These are phyloP conservation scores for Apiospora pterosperma DNA, from an alignment of 2,329 filamentous ascomycete species.

Conservation along the genomic window DNA sequence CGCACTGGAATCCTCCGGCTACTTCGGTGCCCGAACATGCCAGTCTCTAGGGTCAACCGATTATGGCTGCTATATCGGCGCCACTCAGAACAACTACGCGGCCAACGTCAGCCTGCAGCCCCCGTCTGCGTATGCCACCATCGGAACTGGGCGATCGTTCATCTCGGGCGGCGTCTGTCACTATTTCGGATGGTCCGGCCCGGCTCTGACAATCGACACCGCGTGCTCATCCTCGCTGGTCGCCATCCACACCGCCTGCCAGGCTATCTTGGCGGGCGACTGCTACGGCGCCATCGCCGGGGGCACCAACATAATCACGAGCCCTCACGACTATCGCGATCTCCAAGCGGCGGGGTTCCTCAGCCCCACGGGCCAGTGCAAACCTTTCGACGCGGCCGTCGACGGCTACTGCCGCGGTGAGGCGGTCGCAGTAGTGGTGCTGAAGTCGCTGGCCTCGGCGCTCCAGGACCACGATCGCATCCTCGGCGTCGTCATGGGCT, in stretches of 20 bases:
- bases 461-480: conserved; percentile 43
- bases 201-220: conserved; percentile 28
- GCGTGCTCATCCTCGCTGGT: conserved; percentile 36
- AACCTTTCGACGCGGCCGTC: conserved; percentile 37
- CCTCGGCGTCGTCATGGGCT: conserved; percentile 34
- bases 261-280: conserved; percentile 26
- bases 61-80: conserved; percentile 35
- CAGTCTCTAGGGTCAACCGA: conserved; percentile 10
- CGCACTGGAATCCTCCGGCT: conserved; percentile 24
- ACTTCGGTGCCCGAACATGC: conserved; percentile 14
- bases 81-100: conserved; percentile 34
- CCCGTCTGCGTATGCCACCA: conserved; percentile 32
- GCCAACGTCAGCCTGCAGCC: conserved; percentile 34
- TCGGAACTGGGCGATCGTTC: conserved; percentile 24
- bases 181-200: conserved; percentile 33
- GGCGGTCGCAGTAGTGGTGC: conserved; percentile 39
- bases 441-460: conserved; percentile 47
- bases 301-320: conserved; percentile 28
- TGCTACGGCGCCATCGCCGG: conserved; percentile 31
- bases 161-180: conserved; percentile 27
- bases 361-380: conserved; percentile 23
- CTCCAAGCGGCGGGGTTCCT: conserved; percentile 23
- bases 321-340: conserved; percentile 23
- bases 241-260: conserved; percentile 34
- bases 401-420: conserved; percentile 55